Evolutionary conservation across 2,329 filamentous ascomycete species (phyloP), one percentile per base, ranked within the genome.

Genomic region (Epichloe bromicola): DNA sequence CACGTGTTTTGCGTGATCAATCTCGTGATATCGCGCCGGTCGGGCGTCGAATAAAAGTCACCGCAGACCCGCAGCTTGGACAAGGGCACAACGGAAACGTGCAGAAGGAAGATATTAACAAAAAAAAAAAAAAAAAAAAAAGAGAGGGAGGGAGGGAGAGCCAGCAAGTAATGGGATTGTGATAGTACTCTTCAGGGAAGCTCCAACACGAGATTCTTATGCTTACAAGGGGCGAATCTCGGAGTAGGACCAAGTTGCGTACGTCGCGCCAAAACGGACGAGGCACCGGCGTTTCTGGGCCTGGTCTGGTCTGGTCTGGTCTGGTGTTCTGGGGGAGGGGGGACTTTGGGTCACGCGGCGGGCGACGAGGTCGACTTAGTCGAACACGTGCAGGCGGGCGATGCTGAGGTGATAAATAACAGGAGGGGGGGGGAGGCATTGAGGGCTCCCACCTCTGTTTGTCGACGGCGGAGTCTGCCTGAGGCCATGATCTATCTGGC

Each of bases 11-110:
- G 64, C 62, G 67, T 66, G 67, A 67, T 66, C 63, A 65, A 71
- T 68, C 70, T 72, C 70, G 70, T 72, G 70, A 72, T 72, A 69
- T 71, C 69, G 69, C 68, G 69, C 59, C 55, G 39, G 40, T 36
- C 51, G 45, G 53, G 46, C 46, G 57, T 58, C 56, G 53, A 59
- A 60, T 65, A 66, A 65, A 66, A 65, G 64, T 63, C 57, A 57
- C 53, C 53, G 53, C 53, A 49, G 55, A 55, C 55, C 55, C 54
- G 50, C 55, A 51, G 43, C 54, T 50, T 20, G 45, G 36, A 36
- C 42, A 49, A 49, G 38, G 46, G 43, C 34, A 42, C 33, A n/a
- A 42, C 46, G 46, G 41, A 46, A 41, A 26, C 41, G 41, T 46
- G 40, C 45, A 38, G 42, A 54, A 45, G 23, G 15, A 34, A 30